Evolutionary conservation across 805 yeast species (phyloP).

Genomic region (Grigorovia humatica): DNA sequence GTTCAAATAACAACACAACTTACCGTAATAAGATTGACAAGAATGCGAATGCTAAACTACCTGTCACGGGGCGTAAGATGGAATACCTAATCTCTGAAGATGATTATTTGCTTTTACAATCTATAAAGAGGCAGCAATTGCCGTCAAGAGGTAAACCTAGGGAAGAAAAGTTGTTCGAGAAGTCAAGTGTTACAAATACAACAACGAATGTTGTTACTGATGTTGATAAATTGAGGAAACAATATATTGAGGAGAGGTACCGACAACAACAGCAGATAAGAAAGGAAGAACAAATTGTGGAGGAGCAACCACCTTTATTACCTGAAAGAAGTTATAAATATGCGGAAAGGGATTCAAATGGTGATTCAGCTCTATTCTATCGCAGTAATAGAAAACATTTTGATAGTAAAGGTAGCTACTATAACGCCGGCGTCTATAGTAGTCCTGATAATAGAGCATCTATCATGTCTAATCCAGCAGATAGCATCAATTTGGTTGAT

Average conservation of each 20-base stretch:
- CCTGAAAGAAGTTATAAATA: neutral
- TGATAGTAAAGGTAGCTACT: neutral
- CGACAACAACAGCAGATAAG: neutral
- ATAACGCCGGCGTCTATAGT: neutral
- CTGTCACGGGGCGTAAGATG: neutral
- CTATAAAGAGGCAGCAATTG: constrained; percentile 9
- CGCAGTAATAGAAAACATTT: neutral
- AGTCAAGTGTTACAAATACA: neutral
- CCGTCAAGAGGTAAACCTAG: constrained; percentile 24
- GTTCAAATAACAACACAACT: neutral
- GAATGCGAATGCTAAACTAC: neutral
- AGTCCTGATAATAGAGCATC: too few relatives aligned
- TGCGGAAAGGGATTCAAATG: too few relatives aligned
- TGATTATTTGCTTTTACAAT: constrained; percentile 20
- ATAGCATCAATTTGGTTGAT: neutral
- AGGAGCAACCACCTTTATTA: neutral
- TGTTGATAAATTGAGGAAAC: neutral
- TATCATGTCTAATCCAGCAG: too few relatives aligned
- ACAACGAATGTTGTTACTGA: neutral
- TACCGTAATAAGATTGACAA: neutral
- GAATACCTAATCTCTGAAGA: constrained; percentile 20
- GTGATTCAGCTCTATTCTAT: neutral
- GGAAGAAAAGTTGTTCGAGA: neutral
- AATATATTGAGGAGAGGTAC: neutral
- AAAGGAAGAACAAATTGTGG: neutral